A percentile compares a stretch with the other conserved stretches of the same genome.
Evolutionary conservation across 805 yeast species (phyloP).

Genomic region (Barnettozyma botsteinii): DNA sequence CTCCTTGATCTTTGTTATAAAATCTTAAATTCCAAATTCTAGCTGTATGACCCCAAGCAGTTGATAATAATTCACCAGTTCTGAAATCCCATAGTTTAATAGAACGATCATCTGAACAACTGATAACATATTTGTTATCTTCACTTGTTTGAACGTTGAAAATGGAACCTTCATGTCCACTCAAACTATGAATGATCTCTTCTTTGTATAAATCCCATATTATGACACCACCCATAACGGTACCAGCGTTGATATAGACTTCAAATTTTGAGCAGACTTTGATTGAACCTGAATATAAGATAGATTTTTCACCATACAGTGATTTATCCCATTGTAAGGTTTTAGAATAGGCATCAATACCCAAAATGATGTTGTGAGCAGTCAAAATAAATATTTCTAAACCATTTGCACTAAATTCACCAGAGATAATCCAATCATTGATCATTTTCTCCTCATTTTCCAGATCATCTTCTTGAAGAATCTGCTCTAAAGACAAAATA

Average conservation of each 20-base stretch:
- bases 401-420: constrained; percentile 40
- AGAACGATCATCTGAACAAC: constrained; percentile 94
- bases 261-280: constrained; percentile 35
- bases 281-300: constrained; percentile 82
- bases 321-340: constrained; percentile 27
- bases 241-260: constrained; percentile 76
- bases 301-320: constrained; percentile 65
- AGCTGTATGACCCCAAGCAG: constrained; percentile 96
- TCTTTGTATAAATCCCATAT: constrained; percentile 59
- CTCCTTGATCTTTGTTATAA: constrained; percentile 31
- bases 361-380: constrained; percentile 68
- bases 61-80: constrained; percentile 54
- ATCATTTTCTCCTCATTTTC: constrained; percentile 40
- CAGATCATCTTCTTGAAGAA: constrained; percentile 22
- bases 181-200: constrained; percentile 46
- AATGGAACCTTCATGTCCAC: constrained; percentile 87
- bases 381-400: constrained; percentile 51
- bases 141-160: constrained; percentile 67
- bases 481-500: constrained; percentile 31
- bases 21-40: constrained; percentile 84
- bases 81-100: constrained; percentile 66
- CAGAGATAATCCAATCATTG: constrained; percentile 77
- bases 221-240: constrained; percentile 83
- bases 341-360: constrained; percentile 28
- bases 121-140: constrained; percentile 50